Conservation (phyloP, 2,329 filamentous ascomycete species). For the Nemania diffusa region DNA sequence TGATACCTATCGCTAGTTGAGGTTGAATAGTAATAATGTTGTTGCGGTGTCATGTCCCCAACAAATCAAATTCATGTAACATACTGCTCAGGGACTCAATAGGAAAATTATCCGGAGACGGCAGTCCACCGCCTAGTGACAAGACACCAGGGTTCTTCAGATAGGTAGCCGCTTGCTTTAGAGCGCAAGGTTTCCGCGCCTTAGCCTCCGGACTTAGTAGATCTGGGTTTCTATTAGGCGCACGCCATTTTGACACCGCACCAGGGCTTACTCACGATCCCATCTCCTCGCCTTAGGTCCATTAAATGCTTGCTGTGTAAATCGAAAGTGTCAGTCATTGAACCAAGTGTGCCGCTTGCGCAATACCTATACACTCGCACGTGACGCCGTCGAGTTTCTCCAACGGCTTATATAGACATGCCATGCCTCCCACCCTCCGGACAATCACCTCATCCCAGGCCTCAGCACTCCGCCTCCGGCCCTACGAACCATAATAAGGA, state of each 20-base stretch:
- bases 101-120: conserved; percentile 92
- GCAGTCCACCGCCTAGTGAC: conserved; percentile 90
- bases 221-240: conserved; percentile 50
- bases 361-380: conserved; percentile 1
- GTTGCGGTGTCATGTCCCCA: neutral
- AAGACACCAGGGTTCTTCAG: conserved; percentile 86
- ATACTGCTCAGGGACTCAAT: conserved; percentile 74
- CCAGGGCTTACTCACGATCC: conserved; percentile 73
- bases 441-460: neutral
- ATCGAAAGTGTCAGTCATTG: conserved; percentile 33
- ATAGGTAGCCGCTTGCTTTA: conserved; percentile 84
- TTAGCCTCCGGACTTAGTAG: conserved; percentile 72
- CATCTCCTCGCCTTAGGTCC: conserved; percentile 85
- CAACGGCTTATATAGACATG: neutral
- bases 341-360: neutral
- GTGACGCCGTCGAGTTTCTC: conserved; percentile 4
- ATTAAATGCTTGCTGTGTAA: conserved; percentile 55
- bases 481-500: neutral
- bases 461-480: neutral
- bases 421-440: neutral
- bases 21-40: neutral
- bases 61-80: neutral
- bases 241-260: neutral
- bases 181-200: conserved; percentile 70
- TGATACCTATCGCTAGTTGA: neutral